Percentiles rank a stretch among this genome's conserved stretches.
These are phyloP conservation scores for Solanum okadae DNA, from an alignment of 257 asterid genomes.

Conservation along the genomic window DNA sequence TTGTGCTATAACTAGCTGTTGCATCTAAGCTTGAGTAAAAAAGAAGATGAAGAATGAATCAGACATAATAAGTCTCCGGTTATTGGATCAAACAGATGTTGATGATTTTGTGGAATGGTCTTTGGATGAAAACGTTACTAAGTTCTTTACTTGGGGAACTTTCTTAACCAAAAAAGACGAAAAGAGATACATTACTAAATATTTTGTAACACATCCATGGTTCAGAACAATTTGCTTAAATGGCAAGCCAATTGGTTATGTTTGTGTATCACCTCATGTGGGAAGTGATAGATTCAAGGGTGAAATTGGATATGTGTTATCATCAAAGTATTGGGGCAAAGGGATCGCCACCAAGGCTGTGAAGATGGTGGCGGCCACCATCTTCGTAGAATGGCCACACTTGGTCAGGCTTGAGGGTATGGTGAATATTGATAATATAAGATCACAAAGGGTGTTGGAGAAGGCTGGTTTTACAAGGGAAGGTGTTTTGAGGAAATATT, in stretches of 20 bases:
- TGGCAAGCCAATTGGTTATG: constrained; percentile 36
- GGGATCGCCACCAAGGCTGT: constrained; percentile 72
- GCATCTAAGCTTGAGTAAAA: not conserved
- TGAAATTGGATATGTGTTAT: constrained; percentile 51
- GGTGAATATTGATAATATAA: constrained; percentile 49
- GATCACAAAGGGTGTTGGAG: constrained; percentile 68
- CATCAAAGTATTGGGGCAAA: constrained; percentile 63
- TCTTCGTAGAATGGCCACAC: constrained; percentile 53
- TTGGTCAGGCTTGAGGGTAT: constrained; percentile 63
- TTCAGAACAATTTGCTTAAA: constrained; percentile 40
- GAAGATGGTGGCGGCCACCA: constrained; percentile 38
- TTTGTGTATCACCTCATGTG: constrained; percentile 25
- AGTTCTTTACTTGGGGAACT: constrained; percentile 41
- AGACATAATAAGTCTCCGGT: constrained; percentile 38
- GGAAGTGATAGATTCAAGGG: constrained; percentile 42
- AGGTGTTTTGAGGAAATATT: constrained; percentile 64
- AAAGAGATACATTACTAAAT: constrained; percentile 8
- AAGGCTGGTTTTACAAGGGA: constrained; percentile 65
- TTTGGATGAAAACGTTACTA: constrained; percentile 45
- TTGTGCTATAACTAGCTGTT: too few species aligned
- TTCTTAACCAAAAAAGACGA: constrained; percentile 39
- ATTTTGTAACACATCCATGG: constrained; percentile 40
- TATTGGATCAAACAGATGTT: constrained; percentile 35
- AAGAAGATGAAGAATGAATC: not conserved
- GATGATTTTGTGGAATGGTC: constrained; percentile 47